phyloP scores from a whole-genome alignment of 2,329 filamentous ascomycete species.

The Pseudocercospora cruenta region DNA sequence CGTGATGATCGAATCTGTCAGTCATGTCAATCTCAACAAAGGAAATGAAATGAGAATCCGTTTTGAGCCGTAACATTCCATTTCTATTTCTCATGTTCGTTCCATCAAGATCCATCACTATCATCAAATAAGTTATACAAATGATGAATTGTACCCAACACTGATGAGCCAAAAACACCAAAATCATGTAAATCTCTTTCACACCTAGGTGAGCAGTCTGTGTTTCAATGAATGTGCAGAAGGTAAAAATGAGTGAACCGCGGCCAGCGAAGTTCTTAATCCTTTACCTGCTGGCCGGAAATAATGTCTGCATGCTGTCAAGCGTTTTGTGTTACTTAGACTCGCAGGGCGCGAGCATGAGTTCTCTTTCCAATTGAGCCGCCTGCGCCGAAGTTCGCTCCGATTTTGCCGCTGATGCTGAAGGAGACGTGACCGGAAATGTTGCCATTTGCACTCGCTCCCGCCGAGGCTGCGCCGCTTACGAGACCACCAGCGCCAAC shows the following conservation, averaged over 20 bases:
- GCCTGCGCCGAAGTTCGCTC: not conserved
- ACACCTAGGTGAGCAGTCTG: not conserved
- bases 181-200: too few relatives aligned
- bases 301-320: too few relatives aligned
- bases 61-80: not conserved
- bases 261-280: constrained; percentile 1
- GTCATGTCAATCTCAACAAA: not conserved
- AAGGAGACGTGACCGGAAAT: constrained; percentile 11
- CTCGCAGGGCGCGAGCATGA: constrained; percentile 17
- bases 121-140: not conserved
- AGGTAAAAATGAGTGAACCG: constrained; percentile 1
- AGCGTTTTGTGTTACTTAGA: too few relatives aligned
- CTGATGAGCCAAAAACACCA: not conserved
- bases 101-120: not conserved
- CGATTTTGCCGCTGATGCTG: constrained; percentile 2
- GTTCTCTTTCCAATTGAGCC: constrained; percentile 1
- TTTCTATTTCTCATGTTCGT: not conserved
- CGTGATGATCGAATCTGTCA: too few relatives aligned
- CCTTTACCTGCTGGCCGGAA: constrained; percentile 4
- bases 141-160: not conserved
- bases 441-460: not conserved
- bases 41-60: not conserved
- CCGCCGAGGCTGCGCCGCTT: not conserved
- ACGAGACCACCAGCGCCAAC: constrained; percentile 15
- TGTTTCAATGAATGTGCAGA: not conserved